A percentile compares a stretch with the other conserved stretches of the same genome.
Evolutionary conservation across 228 moss, liverwort and hornwort genomes (phyloP).

Genomic region (Sphagnum magellanicum): DNA sequence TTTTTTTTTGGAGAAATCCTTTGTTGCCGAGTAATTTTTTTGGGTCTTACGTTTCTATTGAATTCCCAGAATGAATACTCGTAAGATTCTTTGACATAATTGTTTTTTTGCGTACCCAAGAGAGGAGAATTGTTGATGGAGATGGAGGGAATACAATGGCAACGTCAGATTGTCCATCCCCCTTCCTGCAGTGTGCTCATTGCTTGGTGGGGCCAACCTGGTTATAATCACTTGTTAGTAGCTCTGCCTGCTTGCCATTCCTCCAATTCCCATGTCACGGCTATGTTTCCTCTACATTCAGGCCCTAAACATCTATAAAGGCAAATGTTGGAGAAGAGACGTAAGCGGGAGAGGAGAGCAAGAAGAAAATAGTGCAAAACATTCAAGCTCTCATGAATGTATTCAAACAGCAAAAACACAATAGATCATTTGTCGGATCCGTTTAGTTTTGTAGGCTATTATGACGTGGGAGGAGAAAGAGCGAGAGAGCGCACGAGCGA

Average conservation of each 20-base stretch:
- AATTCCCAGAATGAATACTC: background rate
- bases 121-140: slow-evolving; percentile 28
- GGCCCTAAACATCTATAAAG: slow-evolving; percentile 18
- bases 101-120: slow-evolving; percentile 13
- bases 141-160: slow-evolving; percentile 31
- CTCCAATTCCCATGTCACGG: slow-evolving; percentile 18
- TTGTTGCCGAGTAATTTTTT: background rate
- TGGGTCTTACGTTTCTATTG: background rate
- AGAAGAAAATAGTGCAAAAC: no score
- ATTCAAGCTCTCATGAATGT: background rate
- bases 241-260: slow-evolving; percentile 14
- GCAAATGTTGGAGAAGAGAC: slow-evolving; percentile 1
- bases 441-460: no score
- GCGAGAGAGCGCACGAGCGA: no score
- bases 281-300: slow-evolving; percentile 22
- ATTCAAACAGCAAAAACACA: background rate
- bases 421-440: no score
- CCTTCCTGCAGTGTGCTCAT: slow-evolving; percentile 26
- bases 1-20: no score
- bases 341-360: background rate
- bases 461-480: no score
- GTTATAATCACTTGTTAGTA: slow-evolving; percentile 19
- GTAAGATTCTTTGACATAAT: background rate
- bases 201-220: slow-evolving; percentile 37
- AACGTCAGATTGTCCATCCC: slow-evolving; percentile 8